phyloP scores from a whole-genome alignment of 2,329 filamentous ascomycete species.

The Aspergillus persii region DNA sequence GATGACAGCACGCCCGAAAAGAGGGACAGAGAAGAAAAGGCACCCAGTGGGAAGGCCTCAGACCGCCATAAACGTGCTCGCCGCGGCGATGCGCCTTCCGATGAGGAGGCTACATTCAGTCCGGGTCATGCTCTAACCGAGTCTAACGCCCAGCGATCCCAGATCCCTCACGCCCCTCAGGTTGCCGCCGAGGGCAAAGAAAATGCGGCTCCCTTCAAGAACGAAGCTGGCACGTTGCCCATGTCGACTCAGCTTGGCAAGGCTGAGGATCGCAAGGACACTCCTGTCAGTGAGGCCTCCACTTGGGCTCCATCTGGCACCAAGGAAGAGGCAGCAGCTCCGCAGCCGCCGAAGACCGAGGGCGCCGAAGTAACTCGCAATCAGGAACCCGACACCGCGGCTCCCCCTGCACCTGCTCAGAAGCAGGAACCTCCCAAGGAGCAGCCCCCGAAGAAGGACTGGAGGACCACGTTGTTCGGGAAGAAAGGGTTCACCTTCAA shows the following conservation, averaged over 20 bases:
- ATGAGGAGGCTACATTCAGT: slow-evolving; percentile 75
- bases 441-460: slow-evolving; percentile 16
- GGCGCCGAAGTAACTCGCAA: background rate
- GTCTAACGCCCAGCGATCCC: slow-evolving; percentile 26
- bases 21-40: slow-evolving; percentile 35
- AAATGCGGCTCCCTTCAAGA: slow-evolving; percentile 34
- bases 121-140: slow-evolving; percentile 39
- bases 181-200: slow-evolving; percentile 37
- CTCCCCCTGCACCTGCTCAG: slow-evolving; percentile 8
- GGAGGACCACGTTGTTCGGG: slow-evolving; percentile 64
- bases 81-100: slow-evolving; percentile 62
- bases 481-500: slow-evolving; percentile 66
- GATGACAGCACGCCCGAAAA: slow-evolving; percentile 50
- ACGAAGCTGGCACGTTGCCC: slow-evolving; percentile 36
- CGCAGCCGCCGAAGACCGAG: slow-evolving; percentile 34
- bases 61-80: slow-evolving; percentile 74
- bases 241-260: slow-evolving; percentile 44
- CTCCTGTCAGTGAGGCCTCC: slow-evolving; percentile 38
- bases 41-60: slow-evolving; percentile 62
- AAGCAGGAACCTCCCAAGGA: slow-evolving; percentile 23
- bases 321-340: slow-evolving; percentile 47
- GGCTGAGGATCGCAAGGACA: slow-evolving; percentile 25
- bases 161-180: slow-evolving; percentile 24
- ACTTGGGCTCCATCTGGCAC: slow-evolving; percentile 64
- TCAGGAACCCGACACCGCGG: slow-evolving; percentile 1